phyloP scores from a whole-genome alignment of 1,284 basidiomycete genomes.

The Mycosarcoma mackinlayi region DNA sequence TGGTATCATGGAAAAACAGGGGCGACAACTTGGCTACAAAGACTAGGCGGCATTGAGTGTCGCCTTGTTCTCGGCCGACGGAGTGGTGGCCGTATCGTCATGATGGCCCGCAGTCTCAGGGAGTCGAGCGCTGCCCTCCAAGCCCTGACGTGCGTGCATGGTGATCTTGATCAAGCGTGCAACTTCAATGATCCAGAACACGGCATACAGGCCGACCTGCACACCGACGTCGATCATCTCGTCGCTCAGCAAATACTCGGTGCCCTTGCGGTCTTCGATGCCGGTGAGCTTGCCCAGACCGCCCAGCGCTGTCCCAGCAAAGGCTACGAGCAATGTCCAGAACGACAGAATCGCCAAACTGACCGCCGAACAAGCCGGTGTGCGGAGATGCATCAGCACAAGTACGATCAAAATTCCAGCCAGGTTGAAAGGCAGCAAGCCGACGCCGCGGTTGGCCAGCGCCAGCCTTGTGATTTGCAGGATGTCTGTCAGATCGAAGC shows the following conservation, averaged over 20 bases:
- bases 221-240: constrained; percentile 54
- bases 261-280: constrained; percentile 39
- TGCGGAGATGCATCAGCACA: constrained; percentile 40
- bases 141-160: background rate
- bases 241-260: constrained; percentile 51
- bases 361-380: constrained; percentile 1
- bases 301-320: constrained; percentile 41
- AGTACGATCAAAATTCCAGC: constrained; percentile 50
- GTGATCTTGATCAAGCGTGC: constrained; percentile 6
- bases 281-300: constrained; percentile 31
- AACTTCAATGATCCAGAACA: constrained; percentile 36
- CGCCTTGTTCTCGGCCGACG: constrained; percentile 19
- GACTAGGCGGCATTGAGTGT: background rate
- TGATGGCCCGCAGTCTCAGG: constrained; percentile 6
- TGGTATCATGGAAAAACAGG: no score
- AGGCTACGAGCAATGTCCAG: constrained; percentile 44
- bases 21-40: no score
- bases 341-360: constrained; percentile 31
- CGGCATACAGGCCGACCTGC: constrained; percentile 43
- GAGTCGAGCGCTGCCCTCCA: constrained; percentile 7
- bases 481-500: constrained; percentile 33
- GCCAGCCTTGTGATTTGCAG: constrained; percentile 55
- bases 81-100: constrained; percentile 7
- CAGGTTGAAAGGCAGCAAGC: constrained; percentile 52
- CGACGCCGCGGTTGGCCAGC: constrained; percentile 50